Conservation (phyloP, 208 protist genomes). For the Leishmania lainsoni region DNA sequence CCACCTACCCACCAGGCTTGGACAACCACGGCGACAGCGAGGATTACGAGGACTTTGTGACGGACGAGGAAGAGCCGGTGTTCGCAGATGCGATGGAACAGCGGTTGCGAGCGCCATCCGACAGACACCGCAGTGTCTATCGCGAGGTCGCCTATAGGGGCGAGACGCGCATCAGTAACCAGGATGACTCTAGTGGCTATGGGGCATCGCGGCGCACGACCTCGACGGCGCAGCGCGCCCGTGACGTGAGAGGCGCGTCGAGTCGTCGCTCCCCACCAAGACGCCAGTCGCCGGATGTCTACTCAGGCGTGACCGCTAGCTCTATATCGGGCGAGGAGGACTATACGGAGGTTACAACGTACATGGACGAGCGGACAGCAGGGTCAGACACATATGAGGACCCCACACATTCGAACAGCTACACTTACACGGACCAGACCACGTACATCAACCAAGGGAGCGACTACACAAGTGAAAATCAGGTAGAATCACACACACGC, state of each 20-base stretch:
- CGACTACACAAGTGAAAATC: slow-evolving; percentile 21
- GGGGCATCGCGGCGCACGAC: slow-evolving; percentile 10
- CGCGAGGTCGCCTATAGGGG: slow-evolving; percentile 19
- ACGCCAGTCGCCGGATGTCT: slow-evolving; percentile 8
- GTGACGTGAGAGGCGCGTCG: neutral
- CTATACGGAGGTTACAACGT: slow-evolving; percentile 51
- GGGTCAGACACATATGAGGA: neutral
- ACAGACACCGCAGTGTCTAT: slow-evolving; percentile 30
- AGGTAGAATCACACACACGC: slow-evolving; percentile 18
- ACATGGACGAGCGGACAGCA: slow-evolving; percentile 32
- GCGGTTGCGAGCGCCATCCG: slow-evolving; percentile 23
- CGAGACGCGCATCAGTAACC: slow-evolving; percentile 14
- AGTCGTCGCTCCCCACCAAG: neutral
- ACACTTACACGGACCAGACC: slow-evolving; percentile 46
- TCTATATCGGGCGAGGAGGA: slow-evolving; percentile 22
- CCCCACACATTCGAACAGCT: slow-evolving; percentile 21
- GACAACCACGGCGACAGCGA: slow-evolving; percentile 26
- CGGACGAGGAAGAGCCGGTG: slow-evolving; percentile 54
- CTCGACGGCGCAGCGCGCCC: slow-evolving; percentile 18
- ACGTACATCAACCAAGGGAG: slow-evolving; percentile 45
- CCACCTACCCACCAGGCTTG: slow-evolving; percentile 31
- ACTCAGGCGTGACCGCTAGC: slow-evolving; percentile 11
- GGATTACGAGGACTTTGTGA: slow-evolving; percentile 70
- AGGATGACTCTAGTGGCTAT: neutral
- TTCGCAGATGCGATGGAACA: slow-evolving; percentile 22